Percentiles rank a stretch among this genome's conserved stretches.
These are phyloP conservation scores for Trichomonascaceae sp. DNA, from an alignment of 1,139 yeast species.

Conservation along the genomic window DNA sequence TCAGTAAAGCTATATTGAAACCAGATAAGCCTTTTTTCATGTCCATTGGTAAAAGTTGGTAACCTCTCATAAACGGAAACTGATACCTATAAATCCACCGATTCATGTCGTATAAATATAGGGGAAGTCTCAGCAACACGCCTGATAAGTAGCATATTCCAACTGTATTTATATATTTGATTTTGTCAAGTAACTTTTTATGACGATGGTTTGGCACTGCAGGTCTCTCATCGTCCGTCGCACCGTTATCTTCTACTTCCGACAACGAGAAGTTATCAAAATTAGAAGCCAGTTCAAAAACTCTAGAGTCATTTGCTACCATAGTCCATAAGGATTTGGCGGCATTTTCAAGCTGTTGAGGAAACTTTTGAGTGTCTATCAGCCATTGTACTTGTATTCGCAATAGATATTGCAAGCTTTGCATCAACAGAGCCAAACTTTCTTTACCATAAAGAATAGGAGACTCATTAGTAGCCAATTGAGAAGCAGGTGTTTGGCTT, in stretches of 20 bases:
- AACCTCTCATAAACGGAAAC: conserved; percentile 26
- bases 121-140: conserved; percentile 24
- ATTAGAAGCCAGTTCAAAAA: conserved; percentile 17
- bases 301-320: conserved; percentile 30
- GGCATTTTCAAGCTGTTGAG: conserved; percentile 36
- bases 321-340: conserved; percentile 51
- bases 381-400: conserved; percentile 44
- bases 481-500: conserved; percentile 21
- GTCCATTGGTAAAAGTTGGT: conserved; percentile 18
- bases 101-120: conserved; percentile 27
- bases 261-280: conserved; percentile 3
- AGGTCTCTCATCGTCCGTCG: conserved; percentile 5
- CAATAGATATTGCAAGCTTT: conserved; percentile 52
- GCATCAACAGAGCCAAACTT: conserved; percentile 43
- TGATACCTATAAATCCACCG: conserved; percentile 28
- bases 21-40: conserved; percentile 16
- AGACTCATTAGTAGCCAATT: conserved; percentile 9
- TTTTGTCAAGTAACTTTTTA: conserved; percentile 6
- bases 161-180: conserved; percentile 16
- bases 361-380: conserved; percentile 30
- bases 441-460: conserved; percentile 41
- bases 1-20: conserved; percentile 10
- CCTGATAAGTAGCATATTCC: conserved; percentile 28
- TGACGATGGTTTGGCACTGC: neutral
- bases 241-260: conserved; percentile 7